Evolutionary conservation across 495 filamentous ascomycete genomes (phyloP).

Genomic region (Oidiodendron maius): DNA sequence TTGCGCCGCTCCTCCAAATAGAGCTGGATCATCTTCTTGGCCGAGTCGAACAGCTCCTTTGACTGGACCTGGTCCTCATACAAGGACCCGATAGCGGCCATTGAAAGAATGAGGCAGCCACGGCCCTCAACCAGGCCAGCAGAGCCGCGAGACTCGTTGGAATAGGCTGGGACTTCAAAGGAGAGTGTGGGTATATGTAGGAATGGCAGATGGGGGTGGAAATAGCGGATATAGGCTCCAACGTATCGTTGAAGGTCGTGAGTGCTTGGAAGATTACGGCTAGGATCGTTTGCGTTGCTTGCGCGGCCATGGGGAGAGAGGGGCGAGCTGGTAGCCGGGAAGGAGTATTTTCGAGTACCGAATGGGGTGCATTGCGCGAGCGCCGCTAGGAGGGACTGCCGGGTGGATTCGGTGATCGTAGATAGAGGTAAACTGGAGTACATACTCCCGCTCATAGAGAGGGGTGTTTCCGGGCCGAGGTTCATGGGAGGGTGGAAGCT

Average conservation of each 20-base stretch:
- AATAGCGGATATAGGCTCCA: constrained; percentile 85
- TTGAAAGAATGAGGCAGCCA: constrained; percentile 87
- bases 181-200: constrained; percentile 87
- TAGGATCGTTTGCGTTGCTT: constrained; percentile 43
- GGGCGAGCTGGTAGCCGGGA: constrained; percentile 60
- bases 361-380: constrained; percentile 72
- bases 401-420: constrained; percentile 89
- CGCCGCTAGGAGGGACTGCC: constrained; percentile 77
- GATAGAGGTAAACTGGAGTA: constrained; percentile 49
- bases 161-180: constrained; percentile 70
- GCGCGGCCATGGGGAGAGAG: constrained; percentile 50
- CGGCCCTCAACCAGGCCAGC: constrained; percentile 71
- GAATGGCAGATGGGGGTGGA: constrained; percentile 93
- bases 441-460: constrained; percentile 59
- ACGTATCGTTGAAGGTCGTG: constrained; percentile 89
- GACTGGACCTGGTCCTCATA: constrained; percentile 82
- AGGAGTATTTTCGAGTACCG: constrained; percentile 72
- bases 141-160: constrained; percentile 44
- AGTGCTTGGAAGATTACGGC: constrained; percentile 67
- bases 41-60: constrained; percentile 83
- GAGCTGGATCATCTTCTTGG: constrained; percentile 90
- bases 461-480: constrained; percentile 62
- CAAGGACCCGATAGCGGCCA: constrained; percentile 93
- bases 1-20: constrained; percentile 92
- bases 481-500: constrained; percentile 52